These are phyloP conservation scores for Staphylotrichum tortipilum DNA, from an alignment of 495 filamentous ascomycete species.

Conservation along the genomic window DNA sequence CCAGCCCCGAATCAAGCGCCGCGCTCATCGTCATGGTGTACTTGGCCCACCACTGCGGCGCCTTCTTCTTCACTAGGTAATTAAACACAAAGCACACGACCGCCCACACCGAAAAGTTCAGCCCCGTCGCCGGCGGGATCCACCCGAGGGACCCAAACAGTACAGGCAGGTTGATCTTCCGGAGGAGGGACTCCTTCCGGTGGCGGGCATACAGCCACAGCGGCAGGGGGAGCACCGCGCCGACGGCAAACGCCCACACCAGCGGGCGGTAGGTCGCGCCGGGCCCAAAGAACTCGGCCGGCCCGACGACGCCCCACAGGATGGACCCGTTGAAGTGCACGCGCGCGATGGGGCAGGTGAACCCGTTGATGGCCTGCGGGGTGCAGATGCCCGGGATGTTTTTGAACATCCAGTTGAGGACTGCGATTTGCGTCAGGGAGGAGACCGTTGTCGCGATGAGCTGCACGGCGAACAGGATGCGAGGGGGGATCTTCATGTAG, in stretches of 20 bases:
- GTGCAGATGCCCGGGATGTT: slow-evolving; percentile 73
- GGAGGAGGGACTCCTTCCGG: slow-evolving; percentile 41
- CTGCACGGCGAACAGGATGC: slow-evolving; percentile 70
- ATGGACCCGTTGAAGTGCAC: slow-evolving; percentile 88
- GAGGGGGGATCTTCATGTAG: slow-evolving; percentile 89
- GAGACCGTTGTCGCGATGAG: slow-evolving; percentile 72
- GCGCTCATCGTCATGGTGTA: slow-evolving; percentile 84
- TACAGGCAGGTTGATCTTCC: slow-evolving; percentile 63
- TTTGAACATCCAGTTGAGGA: slow-evolving; percentile 83
- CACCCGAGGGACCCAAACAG: slow-evolving; percentile 65
- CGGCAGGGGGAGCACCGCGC: slow-evolving; percentile 57
- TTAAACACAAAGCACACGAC: slow-evolving; percentile 79
- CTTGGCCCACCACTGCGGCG: slow-evolving; percentile 70
- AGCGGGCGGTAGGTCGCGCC: slow-evolving; percentile 59
- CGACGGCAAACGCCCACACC: slow-evolving; percentile 70
- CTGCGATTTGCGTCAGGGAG: slow-evolving; percentile 69
- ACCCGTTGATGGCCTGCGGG: slow-evolving; percentile 67
- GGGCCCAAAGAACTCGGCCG: slow-evolving; percentile 65
- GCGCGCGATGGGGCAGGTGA: slow-evolving; percentile 77
- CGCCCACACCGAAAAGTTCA: slow-evolving; percentile 77
- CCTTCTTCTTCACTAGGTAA: slow-evolving; percentile 57
- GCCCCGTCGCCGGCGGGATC: slow-evolving; percentile 79
- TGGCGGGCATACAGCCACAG: slow-evolving; percentile 55
- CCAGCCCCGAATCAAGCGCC: slow-evolving; percentile 72
- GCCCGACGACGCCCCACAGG: slow-evolving; percentile 82